phyloP scores from a whole-genome alignment of 257 asterid genomes.

The Ajuga chamaepitys region DNA sequence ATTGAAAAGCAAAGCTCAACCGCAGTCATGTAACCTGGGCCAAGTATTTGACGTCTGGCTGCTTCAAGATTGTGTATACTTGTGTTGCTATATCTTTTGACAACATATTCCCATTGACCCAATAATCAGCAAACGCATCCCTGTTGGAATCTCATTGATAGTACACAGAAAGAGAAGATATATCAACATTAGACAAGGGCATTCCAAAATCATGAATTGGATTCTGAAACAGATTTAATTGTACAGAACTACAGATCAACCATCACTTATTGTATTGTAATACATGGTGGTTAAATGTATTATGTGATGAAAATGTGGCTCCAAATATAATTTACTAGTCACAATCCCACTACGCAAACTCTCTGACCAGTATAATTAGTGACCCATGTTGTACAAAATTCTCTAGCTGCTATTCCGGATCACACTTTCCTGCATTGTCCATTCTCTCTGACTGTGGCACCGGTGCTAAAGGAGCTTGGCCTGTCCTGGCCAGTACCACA shows the following conservation, averaged over 20 bases:
- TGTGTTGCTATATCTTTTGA: slow-evolving; percentile 67
- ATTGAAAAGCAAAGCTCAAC: slow-evolving; percentile 4
- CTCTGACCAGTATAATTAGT: background rate
- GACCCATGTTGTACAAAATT: background rate
- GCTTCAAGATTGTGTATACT: slow-evolving; percentile 65
- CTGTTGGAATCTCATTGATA: slow-evolving; percentile 34
- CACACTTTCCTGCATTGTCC: too few relatives aligned
- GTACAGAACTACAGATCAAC: slow-evolving; percentile 12
- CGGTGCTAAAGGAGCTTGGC: too few relatives aligned
- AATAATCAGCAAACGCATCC: slow-evolving; percentile 81
- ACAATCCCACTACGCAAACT: background rate
- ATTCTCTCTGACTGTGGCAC: too few relatives aligned
- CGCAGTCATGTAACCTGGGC: slow-evolving; percentile 42
- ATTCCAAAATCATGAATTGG: slow-evolving; percentile 1
- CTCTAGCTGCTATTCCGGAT: background rate
- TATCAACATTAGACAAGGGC: slow-evolving; percentile 12
- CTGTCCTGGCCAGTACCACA: too few relatives aligned
- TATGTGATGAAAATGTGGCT: background rate
- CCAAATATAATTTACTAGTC: background rate
- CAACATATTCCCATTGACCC: slow-evolving; percentile 73
- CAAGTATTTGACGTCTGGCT: slow-evolving; percentile 50
- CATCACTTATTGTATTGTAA: background rate
- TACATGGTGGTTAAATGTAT: background rate
- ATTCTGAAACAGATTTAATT: background rate
- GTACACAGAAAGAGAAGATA: slow-evolving; percentile 10